These are phyloP conservation scores for Leucogyrophana mollusca DNA, from an alignment of 768 basidiomycete species.

Conservation along the genomic window DNA sequence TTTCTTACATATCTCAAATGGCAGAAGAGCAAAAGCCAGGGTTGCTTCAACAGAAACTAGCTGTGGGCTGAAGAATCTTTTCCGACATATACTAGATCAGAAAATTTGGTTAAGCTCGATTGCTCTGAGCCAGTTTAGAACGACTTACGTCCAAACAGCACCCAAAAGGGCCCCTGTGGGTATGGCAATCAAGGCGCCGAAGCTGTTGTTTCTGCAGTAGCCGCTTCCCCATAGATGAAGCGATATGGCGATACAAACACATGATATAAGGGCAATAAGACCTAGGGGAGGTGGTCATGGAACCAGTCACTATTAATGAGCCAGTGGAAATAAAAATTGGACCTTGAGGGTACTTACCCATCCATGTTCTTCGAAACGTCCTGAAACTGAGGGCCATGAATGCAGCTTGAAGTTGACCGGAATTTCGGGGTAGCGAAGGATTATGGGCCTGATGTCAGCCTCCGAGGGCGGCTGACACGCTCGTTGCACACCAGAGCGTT, in stretches of 20 bases:
- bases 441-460: no score
- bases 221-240: slow-evolving; percentile 33
- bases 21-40: slow-evolving; percentile 44
- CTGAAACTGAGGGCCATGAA: slow-evolving; percentile 45
- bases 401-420: no score
- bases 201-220: slow-evolving; percentile 31
- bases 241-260: slow-evolving; percentile 33
- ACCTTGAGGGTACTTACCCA: slow-evolving; percentile 24
- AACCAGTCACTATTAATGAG: neutral
- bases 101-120: slow-evolving; percentile 1
- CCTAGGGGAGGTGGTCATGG: slow-evolving; percentile 18
- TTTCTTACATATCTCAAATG: slow-evolving; percentile 49
- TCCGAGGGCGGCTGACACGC: no score
- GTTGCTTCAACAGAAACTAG: slow-evolving; percentile 46
- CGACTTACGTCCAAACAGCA: slow-evolving; percentile 29
- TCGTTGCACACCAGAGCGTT: no score
- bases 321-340: neutral
- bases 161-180: slow-evolving; percentile 20
- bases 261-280: slow-evolving; percentile 34
- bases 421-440: no score
- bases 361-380: slow-evolving; percentile 40
- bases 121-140: slow-evolving; percentile 20
- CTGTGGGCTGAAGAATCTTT: slow-evolving; percentile 35
- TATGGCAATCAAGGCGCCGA: slow-evolving; percentile 41
- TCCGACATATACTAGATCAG: slow-evolving; percentile 21